Evolutionary conservation across 169 alveolate species (phyloP).

Genomic region (Pseudocohnilembus persalinus): DNA sequence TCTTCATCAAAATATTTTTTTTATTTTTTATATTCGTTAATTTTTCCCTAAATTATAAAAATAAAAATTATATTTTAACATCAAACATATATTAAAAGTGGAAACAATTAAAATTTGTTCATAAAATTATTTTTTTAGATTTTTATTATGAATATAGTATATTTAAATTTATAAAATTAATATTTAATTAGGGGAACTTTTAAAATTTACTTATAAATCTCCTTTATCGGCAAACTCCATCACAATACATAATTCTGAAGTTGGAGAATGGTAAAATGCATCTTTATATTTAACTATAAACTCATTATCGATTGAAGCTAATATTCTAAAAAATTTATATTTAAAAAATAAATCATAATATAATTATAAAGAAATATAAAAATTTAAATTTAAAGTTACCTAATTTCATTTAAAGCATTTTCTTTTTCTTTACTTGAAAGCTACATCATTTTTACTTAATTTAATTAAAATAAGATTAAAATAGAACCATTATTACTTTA

Average conservation of each 20-base stretch:
- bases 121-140: too few species aligned
- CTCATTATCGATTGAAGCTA: slow-evolving; percentile 51
- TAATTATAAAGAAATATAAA: too few species aligned
- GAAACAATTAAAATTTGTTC: too few species aligned
- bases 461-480: too few species aligned
- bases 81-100: too few species aligned
- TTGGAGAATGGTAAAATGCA: slow-evolving; percentile 62
- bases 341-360: too few species aligned
- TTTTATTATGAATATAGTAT: too few species aligned
- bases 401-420: slow-evolving; percentile 31
- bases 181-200: too few species aligned
- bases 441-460: slow-evolving; percentile 10
- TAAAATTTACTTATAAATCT: slow-evolving; percentile 56
- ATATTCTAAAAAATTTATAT: slow-evolving; percentile 52
- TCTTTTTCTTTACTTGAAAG: slow-evolving; percentile 38
- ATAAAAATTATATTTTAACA: too few species aligned
- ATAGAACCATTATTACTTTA: too few species aligned
- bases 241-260: slow-evolving; percentile 58
- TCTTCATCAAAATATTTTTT: slow-evolving; percentile 55
- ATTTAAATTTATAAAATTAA: too few species aligned
- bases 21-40: slow-evolving; percentile 30
- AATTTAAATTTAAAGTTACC: not conserved
- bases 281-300: slow-evolving; percentile 62
- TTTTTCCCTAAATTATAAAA: too few species aligned
- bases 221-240: slow-evolving; percentile 80